Evolutionary conservation across 116 monocot genomes (phyloP).

Genomic region (Trichopus zeylanicus): DNA sequence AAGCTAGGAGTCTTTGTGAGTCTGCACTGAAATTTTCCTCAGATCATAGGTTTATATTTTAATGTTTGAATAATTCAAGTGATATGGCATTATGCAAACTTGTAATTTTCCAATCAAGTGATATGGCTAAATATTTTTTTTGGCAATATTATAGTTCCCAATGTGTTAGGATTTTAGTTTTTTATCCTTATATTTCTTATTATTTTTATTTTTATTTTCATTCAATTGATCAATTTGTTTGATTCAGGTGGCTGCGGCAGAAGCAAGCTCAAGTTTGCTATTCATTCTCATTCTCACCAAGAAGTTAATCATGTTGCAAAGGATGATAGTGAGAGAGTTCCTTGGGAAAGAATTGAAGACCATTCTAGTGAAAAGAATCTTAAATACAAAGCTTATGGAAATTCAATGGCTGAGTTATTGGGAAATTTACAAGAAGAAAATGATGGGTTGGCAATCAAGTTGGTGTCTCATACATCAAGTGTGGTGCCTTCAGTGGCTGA

Average conservation of each 20-base stretch:
- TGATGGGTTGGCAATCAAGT: slow-evolving; percentile 8
- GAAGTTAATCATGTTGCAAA: slow-evolving; percentile 12
- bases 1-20: too few relatives aligned
- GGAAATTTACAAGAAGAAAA: slow-evolving; percentile 24
- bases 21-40: too few relatives aligned
- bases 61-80: too few relatives aligned
- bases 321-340: slow-evolving; percentile 24
- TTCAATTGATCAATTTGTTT: neutral
- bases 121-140: too few relatives aligned
- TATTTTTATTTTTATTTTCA: neutral
- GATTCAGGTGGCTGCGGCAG: slow-evolving; percentile 30
- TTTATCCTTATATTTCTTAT: neutral
- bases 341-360: slow-evolving; percentile 12
- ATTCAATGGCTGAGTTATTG: slow-evolving; percentile 36
- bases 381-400: slow-evolving; percentile 11
- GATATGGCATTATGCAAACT: too few relatives aligned
- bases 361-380: slow-evolving; percentile 5
- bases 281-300: slow-evolving; percentile 17
- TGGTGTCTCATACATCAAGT: slow-evolving; percentile 10
- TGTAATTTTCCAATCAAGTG: neutral
- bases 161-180: too few relatives aligned
- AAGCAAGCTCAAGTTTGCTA: slow-evolving; percentile 42
- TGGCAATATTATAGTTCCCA: too few relatives aligned
- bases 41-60: too few relatives aligned
- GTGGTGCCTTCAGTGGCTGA: slow-evolving; percentile 38